Conservation (phyloP, 192 early-diverging fungal genomes). For the Rhizoclosmatium globosum region DNA sequence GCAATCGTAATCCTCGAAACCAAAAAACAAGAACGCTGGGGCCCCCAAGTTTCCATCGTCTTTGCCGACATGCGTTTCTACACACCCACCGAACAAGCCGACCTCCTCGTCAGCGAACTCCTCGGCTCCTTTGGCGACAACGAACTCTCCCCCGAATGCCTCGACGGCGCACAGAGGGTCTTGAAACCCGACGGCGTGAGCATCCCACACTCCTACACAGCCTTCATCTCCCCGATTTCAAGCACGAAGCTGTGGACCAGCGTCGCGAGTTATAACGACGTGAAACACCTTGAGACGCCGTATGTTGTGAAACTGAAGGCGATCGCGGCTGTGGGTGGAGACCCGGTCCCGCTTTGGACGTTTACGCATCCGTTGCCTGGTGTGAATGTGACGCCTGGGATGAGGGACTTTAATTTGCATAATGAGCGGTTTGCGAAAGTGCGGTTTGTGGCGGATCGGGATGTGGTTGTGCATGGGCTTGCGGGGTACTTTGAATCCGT, state of each 20-base stretch:
- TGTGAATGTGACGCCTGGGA: slow-evolving; percentile 32
- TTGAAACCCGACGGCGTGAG: slow-evolving; percentile 83
- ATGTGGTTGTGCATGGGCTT: slow-evolving; percentile 87
- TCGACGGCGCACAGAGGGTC: slow-evolving; percentile 88
- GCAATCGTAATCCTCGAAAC: slow-evolving; percentile 76
- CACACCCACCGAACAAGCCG: slow-evolving; percentile 74
- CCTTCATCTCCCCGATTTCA: slow-evolving; percentile 88
- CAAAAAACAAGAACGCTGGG: slow-evolving; percentile 69
- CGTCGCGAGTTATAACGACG: slow-evolving; percentile 72
- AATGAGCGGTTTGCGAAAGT: slow-evolving; percentile 70
- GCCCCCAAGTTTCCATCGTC: slow-evolving; percentile 80
- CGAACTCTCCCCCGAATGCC: slow-evolving; percentile 98
- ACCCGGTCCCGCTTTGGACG: slow-evolving; percentile 78
- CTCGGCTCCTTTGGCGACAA: slow-evolving; percentile 99
- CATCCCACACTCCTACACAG: slow-evolving; percentile 87
- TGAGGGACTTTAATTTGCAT: slow-evolving; percentile 74
- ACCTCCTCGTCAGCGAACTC: slow-evolving; percentile 95
- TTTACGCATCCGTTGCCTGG: slow-evolving; percentile 75
- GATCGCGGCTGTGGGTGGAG: slow-evolving; percentile 63
- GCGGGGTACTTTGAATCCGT: slow-evolving; percentile 97
- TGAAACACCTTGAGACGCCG: slow-evolving; percentile 83
- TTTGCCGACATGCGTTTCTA: slow-evolving; percentile 92
- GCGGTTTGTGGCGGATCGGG: slow-evolving; percentile 61
- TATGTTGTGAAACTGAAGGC: slow-evolving; percentile 98
- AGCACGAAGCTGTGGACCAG: slow-evolving; percentile 84